These are phyloP conservation scores for Zymoseptoria tritici DNA, from an alignment of 2,329 filamentous ascomycete species.

Conservation along the genomic window DNA sequence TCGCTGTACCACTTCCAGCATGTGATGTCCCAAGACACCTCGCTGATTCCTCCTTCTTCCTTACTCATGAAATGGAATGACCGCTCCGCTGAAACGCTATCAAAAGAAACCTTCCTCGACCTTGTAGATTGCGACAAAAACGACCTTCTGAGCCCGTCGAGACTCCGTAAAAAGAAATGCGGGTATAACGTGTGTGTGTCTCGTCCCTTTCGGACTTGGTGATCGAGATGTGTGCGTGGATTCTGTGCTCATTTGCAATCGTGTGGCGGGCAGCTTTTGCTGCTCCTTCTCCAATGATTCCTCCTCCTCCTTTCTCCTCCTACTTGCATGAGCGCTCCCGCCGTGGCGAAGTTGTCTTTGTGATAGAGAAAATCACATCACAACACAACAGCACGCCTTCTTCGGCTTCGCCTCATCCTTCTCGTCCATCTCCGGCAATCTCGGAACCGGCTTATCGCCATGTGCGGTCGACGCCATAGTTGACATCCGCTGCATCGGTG, in stretches of 20 bases:
- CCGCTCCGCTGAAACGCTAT: slow-evolving; percentile 11
- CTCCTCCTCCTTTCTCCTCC: not conserved
- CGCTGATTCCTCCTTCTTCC: too few species aligned
- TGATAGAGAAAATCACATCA: slow-evolving; percentile 54
- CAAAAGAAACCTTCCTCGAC: slow-evolving; percentile 4
- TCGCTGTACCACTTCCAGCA: too few species aligned
- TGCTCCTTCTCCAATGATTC: not conserved
- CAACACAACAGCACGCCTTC: slow-evolving; percentile 60
- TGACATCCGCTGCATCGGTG: slow-evolving; percentile 14
- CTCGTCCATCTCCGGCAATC: slow-evolving; percentile 49
- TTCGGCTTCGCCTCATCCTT: slow-evolving; percentile 48
- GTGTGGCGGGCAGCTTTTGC: not conserved
- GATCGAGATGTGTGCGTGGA: not conserved
- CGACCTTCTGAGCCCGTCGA: not conserved
- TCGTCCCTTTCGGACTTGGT: not conserved
- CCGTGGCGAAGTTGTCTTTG: not conserved
- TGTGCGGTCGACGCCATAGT: slow-evolving; percentile 14
- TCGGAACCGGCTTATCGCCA: slow-evolving; percentile 35
- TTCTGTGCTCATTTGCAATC: slow-evolving; percentile 7
- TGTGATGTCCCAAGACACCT: too few species aligned
- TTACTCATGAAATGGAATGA: not conserved
- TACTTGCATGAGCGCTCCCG: not conserved
- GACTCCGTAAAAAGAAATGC: not conserved
- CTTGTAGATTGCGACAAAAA: not conserved
- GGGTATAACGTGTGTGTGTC: not conserved